A percentile compares a stretch with the other conserved stretches of the same genome.
Conservation (phyloP, 2,329 filamentous ascomycete species). For the Pseudonectria buxi region DNA sequence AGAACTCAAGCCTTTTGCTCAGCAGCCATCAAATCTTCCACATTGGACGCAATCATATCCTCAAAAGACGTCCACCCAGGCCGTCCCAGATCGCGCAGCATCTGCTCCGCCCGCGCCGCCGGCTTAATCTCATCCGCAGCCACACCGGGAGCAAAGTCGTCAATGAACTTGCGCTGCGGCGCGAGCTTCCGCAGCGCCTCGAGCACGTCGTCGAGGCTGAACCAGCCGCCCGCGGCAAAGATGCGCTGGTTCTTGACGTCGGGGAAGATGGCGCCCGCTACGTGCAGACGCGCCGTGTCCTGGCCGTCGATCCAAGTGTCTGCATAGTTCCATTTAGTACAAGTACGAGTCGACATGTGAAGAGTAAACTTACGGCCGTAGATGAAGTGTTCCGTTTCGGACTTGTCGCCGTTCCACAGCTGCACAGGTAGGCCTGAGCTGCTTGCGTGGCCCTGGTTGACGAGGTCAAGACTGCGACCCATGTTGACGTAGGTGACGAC, state of each 20-base stretch:
- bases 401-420: slow-evolving; percentile 16
- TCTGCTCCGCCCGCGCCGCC: slow-evolving; percentile 9
- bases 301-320: slow-evolving; percentile 40
- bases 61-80: slow-evolving; percentile 14
- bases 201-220: slow-evolving; percentile 38
- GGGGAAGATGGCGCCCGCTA: slow-evolving; percentile 42
- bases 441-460: slow-evolving; percentile 15
- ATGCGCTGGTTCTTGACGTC: slow-evolving; percentile 42
- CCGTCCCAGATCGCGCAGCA: slow-evolving; percentile 9
- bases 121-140: slow-evolving; percentile 6
- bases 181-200: slow-evolving; percentile 18
- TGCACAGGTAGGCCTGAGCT: slow-evolving; percentile 13
- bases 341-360: background rate
- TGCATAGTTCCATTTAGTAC: slow-evolving; percentile 10
- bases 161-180: slow-evolving; percentile 13
- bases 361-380: slow-evolving; percentile 4
- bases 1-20: no score
- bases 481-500: slow-evolving; percentile 25
- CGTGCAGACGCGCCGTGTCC: slow-evolving; percentile 44
- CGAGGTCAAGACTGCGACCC: slow-evolving; percentile 15
- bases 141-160: slow-evolving; percentile 15
- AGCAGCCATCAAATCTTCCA: background rate
- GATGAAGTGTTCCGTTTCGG: background rate
- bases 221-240: slow-evolving; percentile 44
- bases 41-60: background rate